Evolutionary conservation across 352 stramenopile genomes (phyloP), one percentile per base, ranked within the genome.

Genomic region (Halophytophthora polymorphica): DNA sequence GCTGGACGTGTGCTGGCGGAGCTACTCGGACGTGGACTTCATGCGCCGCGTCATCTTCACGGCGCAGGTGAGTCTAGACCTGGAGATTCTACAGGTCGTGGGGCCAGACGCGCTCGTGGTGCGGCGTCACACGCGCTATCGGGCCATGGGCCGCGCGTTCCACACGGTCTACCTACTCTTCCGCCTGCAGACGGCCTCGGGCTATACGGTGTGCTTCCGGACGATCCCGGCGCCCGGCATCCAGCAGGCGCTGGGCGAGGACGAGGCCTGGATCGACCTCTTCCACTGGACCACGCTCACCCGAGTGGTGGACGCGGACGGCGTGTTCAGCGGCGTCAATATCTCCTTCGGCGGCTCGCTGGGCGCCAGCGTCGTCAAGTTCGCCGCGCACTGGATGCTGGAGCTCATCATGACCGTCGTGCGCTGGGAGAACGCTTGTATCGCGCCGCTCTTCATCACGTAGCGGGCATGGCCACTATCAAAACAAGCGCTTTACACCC

Each of bases 81-180:
- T 86, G 6, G 55, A 77, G 54, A 61, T 70, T 14, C 36, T 86
- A 15, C 75, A 86, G 57, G 56, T 69, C 11, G 42, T 86, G 31
- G 83, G 59, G 54, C 64, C 70, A 19, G 73, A 86, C 41, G 64
- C 74, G 17, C 45, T 73, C 12, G 61, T 89, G 29, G 69, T 89
- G 45, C 72, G 68, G 3, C 77, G 77, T 28, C 68, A 83, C 50
- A 86, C 75, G 21, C 60, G 69, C 43, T 86, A 86, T 59, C 17
- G 61, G 8, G 62, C 64, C 11, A 73, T 89, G 64, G 50, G 59
- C 0, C 50, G 55, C 21, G 68, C 68, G 10, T 87, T 89, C 61
- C 77, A 86, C 64, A 89, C 77, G 1, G 77, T 89, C 25, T 86
- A 86, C 42, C 45, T 89, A 45, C 64, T 89, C 35, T 89, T 84